Base-by-base conservation (phyloP, 208 protist genomes). In the Leishmania gerbilli region DNA sequence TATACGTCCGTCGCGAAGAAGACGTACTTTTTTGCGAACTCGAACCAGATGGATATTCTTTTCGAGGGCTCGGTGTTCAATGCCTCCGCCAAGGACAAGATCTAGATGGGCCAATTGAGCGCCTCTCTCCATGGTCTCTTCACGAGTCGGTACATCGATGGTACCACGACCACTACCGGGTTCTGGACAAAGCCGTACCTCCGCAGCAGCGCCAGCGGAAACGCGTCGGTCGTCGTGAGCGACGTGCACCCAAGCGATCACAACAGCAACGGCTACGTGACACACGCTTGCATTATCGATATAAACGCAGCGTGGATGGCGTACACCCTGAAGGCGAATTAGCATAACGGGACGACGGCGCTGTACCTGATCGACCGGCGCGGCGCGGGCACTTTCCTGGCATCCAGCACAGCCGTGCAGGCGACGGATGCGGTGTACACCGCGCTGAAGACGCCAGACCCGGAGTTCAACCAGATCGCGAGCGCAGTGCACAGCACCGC, bases 331-430 rank as follows among this genome's bases (percentile, higher is more conserved):
- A 74, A 71, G 21, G 58, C 56, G 19, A 83, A 82, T 64, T 78
- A 71, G 72, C 81, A 86, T 79, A 53, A 19, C 64, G 88, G 90
- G 68, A 90, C 86, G 37, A 86, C 74, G 5, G 88, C 75, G 13
- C 71, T 91, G 31, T 79, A 91, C 55, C 64, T 93, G 34, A 83
- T 91, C 42, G 90, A 91, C 76, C 84, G 88, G 13, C 90, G 88
- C 49, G 82, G 72, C 71, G 60, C 53, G 0, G 86, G 86, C 69
- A 85, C 74, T 60, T 90, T 88, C 77, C 81, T 91, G 79, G 88
- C 84, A 72, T 87, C 84, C 64, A 72, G 81, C 69, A 84, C 67
- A 17, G 51, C 77, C 34, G 31, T 55, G 4, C 24, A 74, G 49
- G 71, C 58, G 13, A 74, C 80, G 17, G 81, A 64, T 72, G 45